Evolutionary conservation across 148 eudicot genomes (phyloP), one percentile per base, ranked within the genome.

Genomic region (Euryodendron excelsum): DNA sequence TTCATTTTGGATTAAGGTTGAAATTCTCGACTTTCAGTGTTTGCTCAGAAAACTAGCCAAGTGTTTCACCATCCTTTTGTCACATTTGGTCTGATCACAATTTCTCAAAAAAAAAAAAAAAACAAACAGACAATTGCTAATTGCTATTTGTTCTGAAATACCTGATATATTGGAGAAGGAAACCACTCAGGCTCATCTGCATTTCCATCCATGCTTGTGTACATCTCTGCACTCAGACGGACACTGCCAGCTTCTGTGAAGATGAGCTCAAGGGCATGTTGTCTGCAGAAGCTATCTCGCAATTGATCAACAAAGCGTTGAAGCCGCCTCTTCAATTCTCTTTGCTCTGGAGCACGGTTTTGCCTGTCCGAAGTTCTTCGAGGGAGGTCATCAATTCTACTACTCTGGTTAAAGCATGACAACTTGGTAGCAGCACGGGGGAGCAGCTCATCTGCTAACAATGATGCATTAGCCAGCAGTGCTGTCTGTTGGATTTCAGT

Each of bases 131-230:
- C n/a, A n/a, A n/a, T n/a, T 18, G 25, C 23, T 20, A 68, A 27
- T 67, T 21, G 70, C 59, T 17, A 74, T 27, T 18, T 14, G 37
- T 25, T 0, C 14, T 39, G 45, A 23, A 41, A 74, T 80, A 95
- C 99, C 98, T 92, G 99, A 71, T 85, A 96, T 21, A 96, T 83
- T 20, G 85, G 84, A 82, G 99, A 93, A 23, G 99, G 99, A 69
- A 96, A 93, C 99, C 98, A 92, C 69, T 96, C 97, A 4, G 95
- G 94, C 73, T 93, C 96, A 41, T 88, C 87, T 31, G 87, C 74
- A 66, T 66, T 62, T 14, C 75, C 88, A 66, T 96, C 99, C 93
- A 93, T 79, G 74, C 83, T 73, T 67, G 84, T 77, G 48, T 96
- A 96, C 87, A 92, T 78, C 1, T 86, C 82, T 30, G 99, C 87